These are phyloP conservation scores for Bipolaris zeicola DNA, from an alignment of 2,329 filamentous ascomycete genomes.

Conservation along the genomic window DNA sequence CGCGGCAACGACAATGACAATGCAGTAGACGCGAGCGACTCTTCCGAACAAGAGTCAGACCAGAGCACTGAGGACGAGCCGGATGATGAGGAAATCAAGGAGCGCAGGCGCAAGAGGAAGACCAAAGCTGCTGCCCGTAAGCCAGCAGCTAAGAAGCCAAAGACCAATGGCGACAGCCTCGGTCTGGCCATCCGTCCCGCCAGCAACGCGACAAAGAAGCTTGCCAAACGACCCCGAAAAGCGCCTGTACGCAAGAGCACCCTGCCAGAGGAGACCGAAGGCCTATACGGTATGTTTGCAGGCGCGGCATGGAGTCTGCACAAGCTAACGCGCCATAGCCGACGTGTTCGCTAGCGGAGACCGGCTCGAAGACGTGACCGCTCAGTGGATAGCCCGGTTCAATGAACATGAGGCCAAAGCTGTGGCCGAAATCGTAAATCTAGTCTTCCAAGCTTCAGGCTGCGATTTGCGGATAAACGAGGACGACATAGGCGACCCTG, in stretches of 20 bases:
- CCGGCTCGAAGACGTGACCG: constrained; percentile 61
- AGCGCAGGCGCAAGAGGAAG: constrained; percentile 43
- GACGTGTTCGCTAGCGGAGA: constrained; percentile 64
- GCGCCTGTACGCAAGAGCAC: constrained; percentile 58
- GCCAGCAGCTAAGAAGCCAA: constrained; percentile 59
- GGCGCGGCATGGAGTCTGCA: background rate
- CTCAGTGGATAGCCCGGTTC: constrained; percentile 63
- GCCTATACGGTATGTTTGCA: constrained; percentile 59
- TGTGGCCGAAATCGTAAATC: constrained; percentile 65
- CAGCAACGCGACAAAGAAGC: constrained; percentile 47
- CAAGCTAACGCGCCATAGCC: constrained; percentile 49
- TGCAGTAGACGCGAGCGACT: constrained; percentile 36
- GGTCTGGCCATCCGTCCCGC: constrained; percentile 62
- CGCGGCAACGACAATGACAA: constrained; percentile 39
- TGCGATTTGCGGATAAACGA: constrained; percentile 78
- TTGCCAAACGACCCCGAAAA: constrained; percentile 53
- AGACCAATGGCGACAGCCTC: constrained; percentile 57
- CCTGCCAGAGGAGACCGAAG: constrained; percentile 56
- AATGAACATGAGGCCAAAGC: constrained; percentile 60
- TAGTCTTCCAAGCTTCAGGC: constrained; percentile 71
- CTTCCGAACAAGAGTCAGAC: constrained; percentile 37
- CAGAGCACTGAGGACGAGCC: constrained; percentile 47
- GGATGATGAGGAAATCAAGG: constrained; percentile 48
- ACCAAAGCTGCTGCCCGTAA: constrained; percentile 39
- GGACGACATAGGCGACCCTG: constrained; percentile 86